A percentile compares a stretch with the other conserved stretches of the same genome.
Evolutionary conservation across 1,284 basidiomycete species (phyloP).

Genomic region (Marasmius sp.): DNA sequence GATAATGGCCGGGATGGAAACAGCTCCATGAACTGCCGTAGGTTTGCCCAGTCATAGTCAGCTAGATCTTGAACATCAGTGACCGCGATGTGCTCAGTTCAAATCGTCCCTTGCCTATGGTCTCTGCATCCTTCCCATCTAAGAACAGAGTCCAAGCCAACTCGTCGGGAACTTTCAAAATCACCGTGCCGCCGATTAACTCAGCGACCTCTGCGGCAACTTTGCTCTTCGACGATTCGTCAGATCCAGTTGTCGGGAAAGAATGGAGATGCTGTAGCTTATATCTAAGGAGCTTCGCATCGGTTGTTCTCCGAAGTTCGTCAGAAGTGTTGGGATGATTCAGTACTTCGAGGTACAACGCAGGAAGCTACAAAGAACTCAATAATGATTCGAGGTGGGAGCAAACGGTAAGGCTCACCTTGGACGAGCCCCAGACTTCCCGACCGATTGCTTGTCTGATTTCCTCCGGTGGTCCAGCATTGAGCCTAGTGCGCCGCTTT

Average conservation of each 20-base stretch:
- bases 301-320: slow-evolving; percentile 65
- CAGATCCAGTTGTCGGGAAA: slow-evolving; percentile 45
- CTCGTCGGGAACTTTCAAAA: slow-evolving; percentile 75
- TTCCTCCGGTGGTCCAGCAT: slow-evolving; percentile 66
- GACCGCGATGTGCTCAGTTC: neutral
- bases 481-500: slow-evolving; percentile 73
- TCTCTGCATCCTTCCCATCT: slow-evolving; percentile 74
- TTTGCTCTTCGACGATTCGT: slow-evolving; percentile 44
- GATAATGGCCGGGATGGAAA: slow-evolving; percentile 68
- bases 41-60: slow-evolving; percentile 60
- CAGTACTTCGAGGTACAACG: slow-evolving; percentile 71
- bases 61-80: slow-evolving; percentile 35
- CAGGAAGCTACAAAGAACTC: slow-evolving; percentile 51
- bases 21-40: slow-evolving; percentile 67
- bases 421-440: slow-evolving; percentile 62
- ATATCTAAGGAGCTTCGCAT: slow-evolving; percentile 68
- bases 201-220: slow-evolving; percentile 65
- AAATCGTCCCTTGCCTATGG: slow-evolving; percentile 52
- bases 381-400: slow-evolving; percentile 2
- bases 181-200: slow-evolving; percentile 69
- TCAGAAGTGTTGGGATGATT: slow-evolving; percentile 78
- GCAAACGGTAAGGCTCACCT: slow-evolving; percentile 36
- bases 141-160: slow-evolving; percentile 79
- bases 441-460: slow-evolving; percentile 66
- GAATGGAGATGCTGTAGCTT: slow-evolving; percentile 59